Base-by-base conservation (phyloP, 805 yeast species). In the Grigorovia yakushimaensis region DNA sequence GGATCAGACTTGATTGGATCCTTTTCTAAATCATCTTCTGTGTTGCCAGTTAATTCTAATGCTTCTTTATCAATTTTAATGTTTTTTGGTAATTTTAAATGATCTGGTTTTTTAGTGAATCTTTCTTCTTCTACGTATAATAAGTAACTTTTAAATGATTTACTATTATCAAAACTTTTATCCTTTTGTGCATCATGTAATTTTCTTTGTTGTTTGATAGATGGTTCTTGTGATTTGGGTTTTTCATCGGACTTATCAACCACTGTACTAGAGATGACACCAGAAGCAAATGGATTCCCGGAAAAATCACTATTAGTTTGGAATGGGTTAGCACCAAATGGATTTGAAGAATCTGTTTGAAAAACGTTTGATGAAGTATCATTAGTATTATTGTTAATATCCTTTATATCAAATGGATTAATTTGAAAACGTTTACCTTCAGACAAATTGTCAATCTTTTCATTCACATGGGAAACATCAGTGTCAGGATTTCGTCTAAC, bases 111-210 rank as follows among this genome's bases (percentile, higher is more conserved):
- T 48, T 74, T 74, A 57, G 76, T 77, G 57, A 82, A 71, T 41
- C 66, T 73, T 61, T 89, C 97, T 45, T 73, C 73, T 42, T 86
- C 95, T 4, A 87, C 82, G 58, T 77, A 85, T 3, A 88, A 59
- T 54, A 83, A 76, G 58, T 63, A 80, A 4, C 88, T 89, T 4
- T 82, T 81, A 54, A 77, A 85, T 20, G 66, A 58, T 19, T 56
- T 47, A 50, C 49, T 5, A 41, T 49, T 11, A 42, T 58, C 56
- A 27, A 54, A 52, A 18, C 42, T 44, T 50, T 53, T 51, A 47
- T 60, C 62, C 30, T 54, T 50, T 47, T 51, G 43, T 27, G 54
- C 47, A 43, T 62, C 67, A 39, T 60, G 66, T 45, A 52, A 43
- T 49, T 61, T 65, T 43, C 64, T 64, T 15, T 60, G 64, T 1